A percentile compares a stretch with the other conserved stretches of the same genome.
These are phyloP conservation scores for Colletotrichum somersetense DNA, from an alignment of 2,329 filamentous ascomycete genomes.

Conservation along the genomic window DNA sequence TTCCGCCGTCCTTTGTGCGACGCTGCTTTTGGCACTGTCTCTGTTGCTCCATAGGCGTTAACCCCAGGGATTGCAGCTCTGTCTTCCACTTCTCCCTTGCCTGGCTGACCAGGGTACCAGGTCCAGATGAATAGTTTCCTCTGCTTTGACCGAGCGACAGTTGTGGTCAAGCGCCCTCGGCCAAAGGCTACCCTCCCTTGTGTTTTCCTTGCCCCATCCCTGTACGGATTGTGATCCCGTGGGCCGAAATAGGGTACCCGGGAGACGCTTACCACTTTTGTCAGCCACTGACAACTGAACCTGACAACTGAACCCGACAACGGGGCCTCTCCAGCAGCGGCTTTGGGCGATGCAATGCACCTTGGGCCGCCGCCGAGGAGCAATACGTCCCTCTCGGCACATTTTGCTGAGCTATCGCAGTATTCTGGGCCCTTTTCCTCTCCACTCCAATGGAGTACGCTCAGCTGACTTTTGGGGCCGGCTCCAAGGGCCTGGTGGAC, in stretches of 20 bases:
- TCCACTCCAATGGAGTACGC: constrained; percentile 28
- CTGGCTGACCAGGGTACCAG: constrained; percentile 24
- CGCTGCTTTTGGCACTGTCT: constrained; percentile 12
- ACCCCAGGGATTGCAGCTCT: constrained; percentile 32
- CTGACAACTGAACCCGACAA: constrained; percentile 15
- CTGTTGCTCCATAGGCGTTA: constrained; percentile 19
- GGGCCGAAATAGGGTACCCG: constrained; percentile 31
- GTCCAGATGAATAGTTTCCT: constrained; percentile 20
- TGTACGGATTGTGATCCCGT: constrained; percentile 32
- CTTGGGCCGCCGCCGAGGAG: constrained; percentile 4
- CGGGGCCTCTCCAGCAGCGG: background rate
- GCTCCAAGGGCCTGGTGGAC: constrained; percentile 36
- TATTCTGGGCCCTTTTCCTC: constrained; percentile 36
- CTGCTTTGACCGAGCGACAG: constrained; percentile 28
- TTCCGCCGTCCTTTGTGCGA: background rate
- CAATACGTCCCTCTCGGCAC: constrained; percentile 15
- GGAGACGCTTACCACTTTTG: constrained; percentile 18
- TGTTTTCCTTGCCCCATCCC: constrained; percentile 24
- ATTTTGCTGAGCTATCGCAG: constrained; percentile 4
- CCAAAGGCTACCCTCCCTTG: constrained; percentile 5
- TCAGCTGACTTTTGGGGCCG: constrained; percentile 30
- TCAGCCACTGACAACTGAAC: constrained; percentile 35
- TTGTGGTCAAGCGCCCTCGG: constrained; percentile 22
- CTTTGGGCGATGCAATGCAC: constrained; percentile 20
- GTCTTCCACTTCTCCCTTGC: constrained; percentile 10